phyloP scores from a whole-genome alignment of 164 flowering plant genomes.

The Brasenia schreberi region DNA sequence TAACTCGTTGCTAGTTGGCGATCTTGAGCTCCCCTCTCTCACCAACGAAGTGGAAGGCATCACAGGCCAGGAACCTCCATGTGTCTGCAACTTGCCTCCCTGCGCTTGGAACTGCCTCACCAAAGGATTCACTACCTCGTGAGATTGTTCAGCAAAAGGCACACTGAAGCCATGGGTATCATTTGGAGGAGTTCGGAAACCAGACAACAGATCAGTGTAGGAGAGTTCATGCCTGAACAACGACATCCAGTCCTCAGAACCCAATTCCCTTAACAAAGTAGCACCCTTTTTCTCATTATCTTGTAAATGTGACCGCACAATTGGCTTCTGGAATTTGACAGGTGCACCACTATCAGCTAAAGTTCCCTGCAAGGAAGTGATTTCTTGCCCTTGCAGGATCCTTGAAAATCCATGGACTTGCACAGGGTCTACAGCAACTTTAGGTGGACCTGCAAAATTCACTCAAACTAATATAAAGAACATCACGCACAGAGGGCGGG shows the following conservation, averaged over 20 bases:
- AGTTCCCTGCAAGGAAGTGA: constrained; percentile 56
- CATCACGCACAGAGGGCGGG: neutral
- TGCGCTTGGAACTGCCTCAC: constrained; percentile 31
- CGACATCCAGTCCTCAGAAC: constrained; percentile 40
- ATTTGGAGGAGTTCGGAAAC: constrained; percentile 35
- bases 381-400: constrained; percentile 97
- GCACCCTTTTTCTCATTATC: neutral
- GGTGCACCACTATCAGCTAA: constrained; percentile 46
- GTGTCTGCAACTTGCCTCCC: constrained; percentile 33
- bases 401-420: constrained; percentile 47
- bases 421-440: constrained; percentile 44
- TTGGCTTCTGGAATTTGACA: constrained; percentile 48
- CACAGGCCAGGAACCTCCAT: constrained; percentile 32
- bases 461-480: neutral
- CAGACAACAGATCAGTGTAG: constrained; percentile 32
- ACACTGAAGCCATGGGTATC: constrained; percentile 23
- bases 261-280: constrained; percentile 24
- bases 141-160: constrained; percentile 21
- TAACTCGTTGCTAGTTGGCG: constrained; percentile 22
- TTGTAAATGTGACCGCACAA: constrained; percentile 24
- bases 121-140: constrained; percentile 11
- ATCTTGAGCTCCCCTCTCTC: constrained; percentile 28
- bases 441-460: constrained; percentile 40
- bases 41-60: constrained; percentile 41
- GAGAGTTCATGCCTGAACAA: constrained; percentile 36